phyloP scores from a whole-genome alignment of 2,329 filamentous ascomycete genomes.

The Neurospora crassa region DNA sequence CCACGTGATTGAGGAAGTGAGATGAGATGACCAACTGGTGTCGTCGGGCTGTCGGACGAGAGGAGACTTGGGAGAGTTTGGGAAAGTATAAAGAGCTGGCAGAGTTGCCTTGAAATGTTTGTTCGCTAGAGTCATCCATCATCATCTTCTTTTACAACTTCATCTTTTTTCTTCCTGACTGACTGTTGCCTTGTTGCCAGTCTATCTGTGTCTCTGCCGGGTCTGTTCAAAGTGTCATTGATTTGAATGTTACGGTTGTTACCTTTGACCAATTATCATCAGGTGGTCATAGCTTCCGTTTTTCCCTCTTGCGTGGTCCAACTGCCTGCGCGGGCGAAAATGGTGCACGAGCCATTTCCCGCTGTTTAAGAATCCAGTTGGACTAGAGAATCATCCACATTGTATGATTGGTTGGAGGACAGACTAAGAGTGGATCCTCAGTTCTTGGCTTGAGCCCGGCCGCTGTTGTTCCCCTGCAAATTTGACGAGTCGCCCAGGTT shows the following conservation, averaged over 20 bases:
- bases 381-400: background rate
- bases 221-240: background rate
- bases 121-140: background rate
- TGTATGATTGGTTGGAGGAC: background rate
- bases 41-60: background rate
- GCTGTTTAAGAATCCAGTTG: background rate
- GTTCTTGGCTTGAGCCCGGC: background rate
- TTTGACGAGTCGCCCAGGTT: background rate
- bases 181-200: background rate
- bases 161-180: background rate
- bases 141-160: background rate
- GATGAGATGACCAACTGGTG: too few species aligned
- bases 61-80: background rate
- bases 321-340: background rate
- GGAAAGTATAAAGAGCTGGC: background rate
- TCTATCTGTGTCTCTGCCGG: background rate
- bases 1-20: conserved; percentile 1
- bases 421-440: background rate
- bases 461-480: background rate
- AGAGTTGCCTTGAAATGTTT: too few species aligned
- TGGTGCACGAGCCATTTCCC: background rate
- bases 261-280: background rate
- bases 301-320: background rate
- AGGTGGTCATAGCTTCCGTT: background rate
- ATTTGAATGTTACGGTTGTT: background rate